Base-by-base conservation (phyloP, 768 basidiomycete genomes). In the Tylopilus subfusipes region DNA sequence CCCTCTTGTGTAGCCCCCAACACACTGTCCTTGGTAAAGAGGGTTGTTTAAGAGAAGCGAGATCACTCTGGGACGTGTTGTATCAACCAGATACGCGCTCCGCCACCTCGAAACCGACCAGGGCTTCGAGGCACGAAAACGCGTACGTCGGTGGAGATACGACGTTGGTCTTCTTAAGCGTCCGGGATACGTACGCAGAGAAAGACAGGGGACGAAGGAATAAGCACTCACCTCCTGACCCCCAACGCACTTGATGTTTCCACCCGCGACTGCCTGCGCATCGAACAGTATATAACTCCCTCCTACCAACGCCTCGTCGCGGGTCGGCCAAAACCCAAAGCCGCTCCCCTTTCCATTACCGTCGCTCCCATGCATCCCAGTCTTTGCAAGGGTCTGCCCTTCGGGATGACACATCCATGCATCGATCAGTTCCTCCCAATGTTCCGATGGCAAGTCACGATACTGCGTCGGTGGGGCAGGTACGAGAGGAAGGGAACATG, bases 341-440 rank as follows among this genome's bases (percentile, higher is more conserved):
- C 39, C 14, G 7, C 8, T 31, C 22, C 51, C 73, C 75, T 70
- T 54, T 24, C 8, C 36, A 38, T 38, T 19, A 11, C 36, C 36
- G n/a, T 38, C 36, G 36, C 36, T 38, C 16, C 36, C 36, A 19
- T n/a, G 9, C 36, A 38, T 38, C n/a, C 52, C 75, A 58, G 80
- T 79, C 56, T 81, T 76, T 48, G 81, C 72, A 46, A 98, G 75
- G 40, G 82, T 84, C 73, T 96, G 93, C 31, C 58, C 67, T 64
- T 97, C 93, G 10, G 84, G 70, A 70, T 98, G 96, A 63, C 96
- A 98, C 89, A 98, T 93, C 96, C 96, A 98, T 8, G 94, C 88
- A 58, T 98, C 96, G 19, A 98, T 83, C 16, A 98, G 84, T 68
- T 98, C 96, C 58, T 93, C 88, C 96, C 96, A 98, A 63, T 98